Percentiles rank a stretch among this genome's conserved stretches.
Conservation (phyloP, 2,329 filamentous ascomycete genomes). For the Penicillium rolfsii region DNA sequence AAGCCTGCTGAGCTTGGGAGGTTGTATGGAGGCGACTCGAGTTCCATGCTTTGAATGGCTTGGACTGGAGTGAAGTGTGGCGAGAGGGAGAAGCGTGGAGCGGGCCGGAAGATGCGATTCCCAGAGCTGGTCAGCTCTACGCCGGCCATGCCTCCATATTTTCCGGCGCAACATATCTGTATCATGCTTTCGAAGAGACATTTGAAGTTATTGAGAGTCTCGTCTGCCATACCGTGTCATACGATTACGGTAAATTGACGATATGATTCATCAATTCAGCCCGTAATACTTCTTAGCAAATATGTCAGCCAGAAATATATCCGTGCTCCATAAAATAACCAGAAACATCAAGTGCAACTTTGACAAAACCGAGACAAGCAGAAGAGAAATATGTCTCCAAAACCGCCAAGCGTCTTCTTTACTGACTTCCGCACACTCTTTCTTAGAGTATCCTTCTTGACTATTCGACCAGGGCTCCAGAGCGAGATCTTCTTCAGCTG, state of each 20-base stretch:
- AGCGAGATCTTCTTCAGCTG: neutral
- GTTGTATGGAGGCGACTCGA: neutral
- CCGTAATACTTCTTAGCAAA: neutral
- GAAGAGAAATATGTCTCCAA: neutral
- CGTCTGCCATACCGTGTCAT: neutral
- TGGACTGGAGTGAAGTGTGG: neutral
- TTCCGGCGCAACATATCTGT: neutral
- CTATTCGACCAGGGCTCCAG: neutral
- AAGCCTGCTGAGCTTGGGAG: constrained; percentile 21
- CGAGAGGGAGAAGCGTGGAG: neutral
- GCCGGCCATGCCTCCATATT: neutral
- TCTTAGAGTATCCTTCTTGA: neutral
- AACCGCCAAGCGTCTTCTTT: neutral
- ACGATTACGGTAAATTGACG: neutral
- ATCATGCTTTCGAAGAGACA: too few relatives aligned
- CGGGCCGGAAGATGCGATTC: neutral
- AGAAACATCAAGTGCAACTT: neutral
- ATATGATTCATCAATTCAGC: neutral
- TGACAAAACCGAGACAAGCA: neutral
- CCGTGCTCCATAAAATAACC: neutral
- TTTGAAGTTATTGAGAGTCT: neutral
- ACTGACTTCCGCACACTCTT: neutral
- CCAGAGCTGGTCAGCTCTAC: neutral
- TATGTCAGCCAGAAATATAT: neutral
- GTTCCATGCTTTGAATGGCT: constrained; percentile 11